Conservation (phyloP, 2,329 filamentous ascomycete species). For the Fusarium stilboides region DNA sequence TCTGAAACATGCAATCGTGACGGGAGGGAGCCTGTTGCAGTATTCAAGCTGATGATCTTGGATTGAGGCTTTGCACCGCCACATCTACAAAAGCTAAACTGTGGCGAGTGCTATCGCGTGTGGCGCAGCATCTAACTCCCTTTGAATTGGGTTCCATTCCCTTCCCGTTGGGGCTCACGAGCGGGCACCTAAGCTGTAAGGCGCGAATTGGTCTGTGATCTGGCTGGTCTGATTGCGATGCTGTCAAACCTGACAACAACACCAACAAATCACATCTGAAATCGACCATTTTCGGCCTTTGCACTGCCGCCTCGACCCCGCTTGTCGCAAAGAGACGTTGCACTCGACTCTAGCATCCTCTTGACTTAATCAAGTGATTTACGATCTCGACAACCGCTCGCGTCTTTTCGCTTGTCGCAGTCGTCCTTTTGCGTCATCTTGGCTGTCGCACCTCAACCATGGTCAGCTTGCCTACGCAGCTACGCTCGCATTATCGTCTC, state of each 20-base stretch:
- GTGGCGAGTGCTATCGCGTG: conserved; percentile 25
- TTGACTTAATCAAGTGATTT: conserved; percentile 30
- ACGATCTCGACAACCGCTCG: conserved; percentile 44
- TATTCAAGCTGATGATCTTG: neutral
- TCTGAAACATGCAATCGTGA: conserved; percentile 34
- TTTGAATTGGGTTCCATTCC: conserved; percentile 8
- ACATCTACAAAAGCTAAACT: conserved; percentile 19
- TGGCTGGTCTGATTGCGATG: conserved; percentile 43
- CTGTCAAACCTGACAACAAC: conserved; percentile 43
- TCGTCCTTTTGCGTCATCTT: conserved; percentile 44
- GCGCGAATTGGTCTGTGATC: conserved; percentile 44
- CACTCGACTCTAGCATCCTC: conserved; percentile 3
- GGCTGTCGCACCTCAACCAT: conserved; percentile 50
- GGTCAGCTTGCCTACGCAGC: conserved; percentile 52
- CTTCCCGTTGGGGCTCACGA: conserved; percentile 26
- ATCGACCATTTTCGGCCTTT: conserved; percentile 17
- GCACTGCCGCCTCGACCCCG: conserved; percentile 35
- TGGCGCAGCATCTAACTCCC: conserved; percentile 32
- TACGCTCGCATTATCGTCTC: conserved; percentile 51
- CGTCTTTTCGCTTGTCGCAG: conserved; percentile 51
- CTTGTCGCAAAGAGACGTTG: conserved; percentile 33
- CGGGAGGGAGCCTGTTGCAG: conserved; percentile 31
- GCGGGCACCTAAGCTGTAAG: conserved; percentile 33
- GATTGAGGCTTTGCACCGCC: conserved; percentile 38
- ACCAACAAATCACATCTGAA: conserved; percentile 38